Percentiles rank a stretch among this genome's conserved stretches.
phyloP scores from a whole-genome alignment of 306 rosid genomes.

The Lathyrus tuberosus region DNA sequence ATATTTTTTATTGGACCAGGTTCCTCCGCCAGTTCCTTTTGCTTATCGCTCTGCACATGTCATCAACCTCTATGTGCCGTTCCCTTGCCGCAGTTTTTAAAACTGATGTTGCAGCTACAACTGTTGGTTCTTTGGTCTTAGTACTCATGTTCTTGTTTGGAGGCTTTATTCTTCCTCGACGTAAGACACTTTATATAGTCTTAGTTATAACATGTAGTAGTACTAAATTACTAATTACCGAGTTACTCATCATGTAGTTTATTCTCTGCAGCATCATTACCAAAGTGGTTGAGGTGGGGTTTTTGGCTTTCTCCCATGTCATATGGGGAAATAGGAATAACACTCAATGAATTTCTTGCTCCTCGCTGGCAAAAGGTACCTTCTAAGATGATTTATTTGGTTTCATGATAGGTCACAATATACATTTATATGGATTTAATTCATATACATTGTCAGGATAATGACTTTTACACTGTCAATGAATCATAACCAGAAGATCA shows the following conservation, averaged over 20 bases:
- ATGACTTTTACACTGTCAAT: neutral
- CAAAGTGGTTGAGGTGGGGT: slow-evolving; percentile 62
- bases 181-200: slow-evolving; percentile 40
- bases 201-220: slow-evolving; percentile 6
- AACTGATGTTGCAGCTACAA: slow-evolving; percentile 59
- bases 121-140: slow-evolving; percentile 49
- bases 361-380: slow-evolving; percentile 70
- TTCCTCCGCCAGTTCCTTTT: slow-evolving; percentile 57
- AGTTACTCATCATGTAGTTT: slow-evolving; percentile 37
- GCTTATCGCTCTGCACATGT: slow-evolving; percentile 53
- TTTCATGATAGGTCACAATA: slow-evolving; percentile 18
- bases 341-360: slow-evolving; percentile 61
- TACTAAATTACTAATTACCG: slow-evolving; percentile 7
- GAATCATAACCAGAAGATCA: neutral
- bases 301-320: slow-evolving; percentile 70
- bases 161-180: slow-evolving; percentile 64
- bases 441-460: neutral
- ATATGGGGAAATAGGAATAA: slow-evolving; percentile 63
- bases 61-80: slow-evolving; percentile 66
- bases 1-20: slow-evolving; percentile 37
- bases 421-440: neutral
- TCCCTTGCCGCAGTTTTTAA: slow-evolving; percentile 56
- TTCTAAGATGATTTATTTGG: slow-evolving; percentile 12
- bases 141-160: slow-evolving; percentile 59
- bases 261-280: slow-evolving; percentile 59